Base-by-base conservation (phyloP, 2,329 filamentous ascomycete genomes). In the Alternaria atra region DNA sequence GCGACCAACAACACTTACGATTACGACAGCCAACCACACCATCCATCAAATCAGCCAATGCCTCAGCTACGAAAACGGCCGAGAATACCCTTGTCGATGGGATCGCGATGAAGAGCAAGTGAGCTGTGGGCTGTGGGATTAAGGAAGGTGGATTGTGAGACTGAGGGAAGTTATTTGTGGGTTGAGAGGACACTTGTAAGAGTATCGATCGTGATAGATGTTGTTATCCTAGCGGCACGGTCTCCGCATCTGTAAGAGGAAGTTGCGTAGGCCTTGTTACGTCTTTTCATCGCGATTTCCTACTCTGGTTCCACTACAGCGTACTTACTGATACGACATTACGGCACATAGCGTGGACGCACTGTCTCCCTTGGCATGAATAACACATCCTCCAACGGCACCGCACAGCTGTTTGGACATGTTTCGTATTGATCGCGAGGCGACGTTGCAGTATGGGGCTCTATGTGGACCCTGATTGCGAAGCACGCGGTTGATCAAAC, bases 391-490 rank as follows among this genome's bases (percentile, higher is more conserved):
- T 37, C 30, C 46, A 25, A 13, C 46, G 30, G 46, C 9, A 50
- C 46, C 23, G 46, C 32, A 50, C 20, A 17, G 46, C 32, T 25
- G 46, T 20, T 15, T 8, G 20, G 30, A 37, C 46, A 50, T 37
- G 46, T 37, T 50, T 37, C 46, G 46, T 35, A 50, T 35, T 32
- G 32, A 50, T 50, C 20, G 15, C 32, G 15, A 50, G 46, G 32
- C 20, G 46, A 37, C 46, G 13, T 50, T 50, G 46, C 46, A 10
- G 23, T 35, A 50, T 50, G 46, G 46, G 46, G 13, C 46, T 35
- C 32, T 25, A 20, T 50, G 46, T 50, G 46, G 46, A 27, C 46
- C 46, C 46, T 37, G 13, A 32, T 47, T 47, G 43, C 43, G 43
- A 35, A 30, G 46, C 46, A 25, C 20, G 29, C 30, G 30, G 15